A percentile compares a stretch with the other conserved stretches of the same genome.
Evolutionary conservation across 306 rosid species (phyloP).

Genomic region (Cicer yamashitae): DNA sequence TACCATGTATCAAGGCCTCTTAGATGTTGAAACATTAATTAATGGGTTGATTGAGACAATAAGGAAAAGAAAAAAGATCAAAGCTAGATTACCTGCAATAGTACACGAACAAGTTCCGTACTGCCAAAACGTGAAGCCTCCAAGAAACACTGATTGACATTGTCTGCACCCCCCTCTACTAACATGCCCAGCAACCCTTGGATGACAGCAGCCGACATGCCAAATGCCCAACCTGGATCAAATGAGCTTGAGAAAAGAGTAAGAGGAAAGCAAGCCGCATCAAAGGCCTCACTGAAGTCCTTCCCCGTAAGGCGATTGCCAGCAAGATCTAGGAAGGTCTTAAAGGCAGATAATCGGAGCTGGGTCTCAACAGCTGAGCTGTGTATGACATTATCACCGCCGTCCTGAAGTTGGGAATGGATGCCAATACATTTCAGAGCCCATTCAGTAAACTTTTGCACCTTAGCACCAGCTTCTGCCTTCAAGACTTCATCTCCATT

Average conservation of each 20-base stretch:
- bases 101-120: conserved; percentile 86
- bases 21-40: conserved; percentile 10
- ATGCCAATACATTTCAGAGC: conserved; percentile 87
- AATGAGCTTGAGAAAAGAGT: conserved; percentile 87
- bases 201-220: conserved; percentile 77
- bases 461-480: conserved; percentile 86
- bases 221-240: conserved; percentile 87
- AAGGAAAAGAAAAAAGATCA: conserved; percentile 9
- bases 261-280: conserved; percentile 91
- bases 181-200: conserved; percentile 81
- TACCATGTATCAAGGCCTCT: neutral
- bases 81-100: conserved; percentile 68
- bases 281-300: conserved; percentile 94
- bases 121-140: conserved; percentile 97
- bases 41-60: conserved; percentile 16
- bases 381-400: conserved; percentile 58
- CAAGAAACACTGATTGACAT: conserved; percentile 87
- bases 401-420: conserved; percentile 72
- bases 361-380: conserved; percentile 72
- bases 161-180: conserved; percentile 93
- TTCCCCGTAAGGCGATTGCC: conserved; percentile 87
- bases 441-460: conserved; percentile 91
- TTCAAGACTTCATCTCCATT: conserved; percentile 88
- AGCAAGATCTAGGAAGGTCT: conserved; percentile 80
- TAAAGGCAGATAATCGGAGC: conserved; percentile 84